Evolutionary conservation across 352 stramenopile species (phyloP).

Genomic region (Phytophthora cryptogea): DNA sequence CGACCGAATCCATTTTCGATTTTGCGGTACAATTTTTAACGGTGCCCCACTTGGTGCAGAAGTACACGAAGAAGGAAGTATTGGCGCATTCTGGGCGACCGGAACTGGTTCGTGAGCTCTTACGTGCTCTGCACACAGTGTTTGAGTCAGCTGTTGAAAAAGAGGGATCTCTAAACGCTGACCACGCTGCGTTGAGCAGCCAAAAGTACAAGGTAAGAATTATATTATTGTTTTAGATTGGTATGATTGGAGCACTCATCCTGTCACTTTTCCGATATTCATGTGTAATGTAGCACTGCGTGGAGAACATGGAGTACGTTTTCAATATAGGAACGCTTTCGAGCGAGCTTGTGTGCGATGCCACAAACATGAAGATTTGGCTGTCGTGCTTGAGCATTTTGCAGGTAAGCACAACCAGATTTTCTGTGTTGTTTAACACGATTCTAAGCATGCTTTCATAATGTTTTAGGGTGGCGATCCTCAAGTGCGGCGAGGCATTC

Average conservation of each 20-base stretch:
- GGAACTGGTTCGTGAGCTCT: conserved; percentile 68
- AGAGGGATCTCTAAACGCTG: conserved; percentile 53
- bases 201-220: conserved; percentile 87
- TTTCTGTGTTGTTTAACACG: conserved; percentile 1
- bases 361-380: conserved; percentile 73
- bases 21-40: conserved; percentile 89
- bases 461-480: conserved; percentile 67
- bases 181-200: conserved; percentile 77
- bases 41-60: conserved; percentile 77
- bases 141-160: conserved; percentile 60
- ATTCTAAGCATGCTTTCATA: conserved; percentile 16
- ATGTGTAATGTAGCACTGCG: conserved; percentile 61
- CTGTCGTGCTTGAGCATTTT: conserved; percentile 68
- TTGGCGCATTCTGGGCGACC: conserved; percentile 49
- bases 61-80: conserved; percentile 71
- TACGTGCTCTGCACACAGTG: conserved; percentile 64
- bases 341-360: conserved; percentile 77
- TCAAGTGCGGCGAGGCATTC: conserved; percentile 68
- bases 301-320: conserved; percentile 88
- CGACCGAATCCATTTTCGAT: conserved; percentile 87
- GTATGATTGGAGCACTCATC: neutral
- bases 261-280: conserved; percentile 5
- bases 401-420: conserved; percentile 42
- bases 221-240: neutral
- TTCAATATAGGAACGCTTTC: conserved; percentile 81